Evolutionary conservation across 768 basidiomycete genomes (phyloP).

Genomic region (Erythrobasidium yunnanense): DNA sequence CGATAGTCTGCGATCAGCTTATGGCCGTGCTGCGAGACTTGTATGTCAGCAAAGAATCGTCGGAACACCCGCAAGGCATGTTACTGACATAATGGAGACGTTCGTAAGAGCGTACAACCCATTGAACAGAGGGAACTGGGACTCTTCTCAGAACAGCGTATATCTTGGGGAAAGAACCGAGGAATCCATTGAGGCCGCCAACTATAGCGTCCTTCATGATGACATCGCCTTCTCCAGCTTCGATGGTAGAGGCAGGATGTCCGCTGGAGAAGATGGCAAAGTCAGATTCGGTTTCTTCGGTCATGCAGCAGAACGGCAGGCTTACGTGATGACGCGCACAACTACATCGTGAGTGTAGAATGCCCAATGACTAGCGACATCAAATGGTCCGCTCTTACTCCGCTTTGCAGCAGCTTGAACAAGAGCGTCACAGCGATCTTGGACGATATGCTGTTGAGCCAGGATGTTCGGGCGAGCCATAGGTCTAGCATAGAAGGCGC

Average conservation of each 20-base stretch:
- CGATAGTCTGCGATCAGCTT: background rate
- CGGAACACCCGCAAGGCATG: no score
- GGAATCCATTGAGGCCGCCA: slow-evolving; percentile 1
- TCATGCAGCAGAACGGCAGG: background rate
- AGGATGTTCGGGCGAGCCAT: background rate
- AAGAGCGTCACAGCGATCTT: slow-evolving; percentile 13
- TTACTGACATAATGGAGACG: no score
- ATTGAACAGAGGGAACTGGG: background rate
- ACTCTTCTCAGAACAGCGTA: background rate
- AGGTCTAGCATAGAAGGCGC: slow-evolving; percentile 7
- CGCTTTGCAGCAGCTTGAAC: background rate
- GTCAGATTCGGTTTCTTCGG: background rate
- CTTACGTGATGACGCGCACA: background rate
- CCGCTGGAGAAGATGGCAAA: background rate
- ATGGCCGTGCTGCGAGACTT: slow-evolving; percentile 5
- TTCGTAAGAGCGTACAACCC: no score
- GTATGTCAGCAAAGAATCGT: no score
- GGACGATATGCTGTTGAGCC: slow-evolving; percentile 5
- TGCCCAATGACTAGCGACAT: background rate
- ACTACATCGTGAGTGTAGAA: slow-evolving; percentile 4
- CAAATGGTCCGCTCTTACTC: background rate
- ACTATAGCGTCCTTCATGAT: background rate
- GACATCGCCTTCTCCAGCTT: slow-evolving; percentile 4
- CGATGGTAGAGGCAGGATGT: background rate
- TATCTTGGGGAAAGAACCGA: background rate